A percentile compares a stretch with the other conserved stretches of the same genome.
Evolutionary conservation across 2,329 filamentous ascomycete species (phyloP).

Genomic region (Fusarium buxicola): DNA sequence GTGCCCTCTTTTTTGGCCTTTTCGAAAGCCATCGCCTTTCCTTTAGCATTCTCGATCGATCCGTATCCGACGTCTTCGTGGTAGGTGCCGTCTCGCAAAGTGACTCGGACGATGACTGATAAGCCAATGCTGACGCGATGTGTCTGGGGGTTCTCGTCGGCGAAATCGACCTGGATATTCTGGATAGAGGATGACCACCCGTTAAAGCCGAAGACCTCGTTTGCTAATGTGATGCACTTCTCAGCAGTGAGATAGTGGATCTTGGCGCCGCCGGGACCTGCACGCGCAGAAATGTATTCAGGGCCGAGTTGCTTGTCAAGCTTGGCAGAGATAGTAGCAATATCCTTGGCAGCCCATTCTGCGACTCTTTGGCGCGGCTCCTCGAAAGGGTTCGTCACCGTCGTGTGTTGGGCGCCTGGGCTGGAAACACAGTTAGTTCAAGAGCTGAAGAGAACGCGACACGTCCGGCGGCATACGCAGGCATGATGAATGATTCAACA

Average conservation of each 20-base stretch:
- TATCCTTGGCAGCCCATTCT: constrained; percentile 89
- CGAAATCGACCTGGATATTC: constrained; percentile 94
- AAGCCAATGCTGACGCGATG: constrained; percentile 86
- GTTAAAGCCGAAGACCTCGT: constrained; percentile 97
- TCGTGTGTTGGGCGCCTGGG: constrained; percentile 72
- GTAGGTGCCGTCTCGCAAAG: constrained; percentile 91
- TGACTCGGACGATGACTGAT: constrained; percentile 91
- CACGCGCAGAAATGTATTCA: constrained; percentile 90
- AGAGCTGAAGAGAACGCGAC: constrained; percentile 10
- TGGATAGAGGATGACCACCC: constrained; percentile 98
- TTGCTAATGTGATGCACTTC: constrained; percentile 94
- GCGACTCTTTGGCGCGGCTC: constrained; percentile 75
- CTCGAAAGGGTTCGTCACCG: constrained; percentile 82
- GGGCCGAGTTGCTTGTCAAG: constrained; percentile 95
- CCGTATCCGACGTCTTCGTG: constrained; percentile 99
- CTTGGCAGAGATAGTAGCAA: constrained; percentile 85
- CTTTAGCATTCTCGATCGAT: constrained; percentile 94
- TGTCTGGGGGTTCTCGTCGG: constrained; percentile 84
- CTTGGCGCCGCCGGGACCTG: constrained; percentile 84
- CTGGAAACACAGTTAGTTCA: constrained; percentile 55
- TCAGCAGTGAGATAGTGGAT: constrained; percentile 97
- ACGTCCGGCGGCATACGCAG: constrained; percentile 54
- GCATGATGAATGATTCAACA: constrained; percentile 51
- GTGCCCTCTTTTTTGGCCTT: constrained; percentile 99
- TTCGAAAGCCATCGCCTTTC: constrained; percentile 95